Percentiles rank a stretch among this genome's conserved stretches.
Conservation (phyloP, 1,284 basidiomycete species). For the Stereum hirsutum region DNA sequence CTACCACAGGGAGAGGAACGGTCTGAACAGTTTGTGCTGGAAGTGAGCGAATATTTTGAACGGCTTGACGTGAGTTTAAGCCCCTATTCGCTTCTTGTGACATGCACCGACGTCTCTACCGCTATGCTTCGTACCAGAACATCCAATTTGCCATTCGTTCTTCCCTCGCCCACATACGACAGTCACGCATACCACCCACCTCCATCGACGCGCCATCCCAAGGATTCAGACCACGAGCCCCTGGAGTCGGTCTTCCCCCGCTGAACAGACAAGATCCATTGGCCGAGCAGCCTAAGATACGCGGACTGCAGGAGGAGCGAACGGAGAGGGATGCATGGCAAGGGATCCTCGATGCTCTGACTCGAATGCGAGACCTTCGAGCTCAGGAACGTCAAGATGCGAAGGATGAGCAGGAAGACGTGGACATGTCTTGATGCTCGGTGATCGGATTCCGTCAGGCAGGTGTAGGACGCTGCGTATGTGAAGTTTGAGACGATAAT, state of each 20-base stretch:
- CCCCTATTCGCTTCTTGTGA: constrained; percentile 5
- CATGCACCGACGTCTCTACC: background rate
- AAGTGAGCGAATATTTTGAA: constrained; percentile 78
- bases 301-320: constrained; percentile 51
- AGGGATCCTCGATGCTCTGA: constrained; percentile 57
- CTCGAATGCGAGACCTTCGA: constrained; percentile 49
- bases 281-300: background rate
- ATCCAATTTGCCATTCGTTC: constrained; percentile 70
- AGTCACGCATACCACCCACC: constrained; percentile 75
- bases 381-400: constrained; percentile 16
- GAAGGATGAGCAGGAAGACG: background rate
- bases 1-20: constrained; percentile 73
- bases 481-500: too few species aligned
- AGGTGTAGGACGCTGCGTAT: too few species aligned
- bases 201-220: constrained; percentile 69
- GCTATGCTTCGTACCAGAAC: too few species aligned
- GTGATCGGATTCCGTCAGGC: too few species aligned
- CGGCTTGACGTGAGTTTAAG: constrained; percentile 60
- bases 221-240: constrained; percentile 62
- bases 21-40: constrained; percentile 74
- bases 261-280: background rate
- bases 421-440: too few species aligned
- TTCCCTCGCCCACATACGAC: constrained; percentile 68
- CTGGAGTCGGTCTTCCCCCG: constrained; percentile 65
- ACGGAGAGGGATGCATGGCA: constrained; percentile 71